Evolutionary conservation across 441 rosid genomes (phyloP).

Genomic region (Croton setiger): DNA sequence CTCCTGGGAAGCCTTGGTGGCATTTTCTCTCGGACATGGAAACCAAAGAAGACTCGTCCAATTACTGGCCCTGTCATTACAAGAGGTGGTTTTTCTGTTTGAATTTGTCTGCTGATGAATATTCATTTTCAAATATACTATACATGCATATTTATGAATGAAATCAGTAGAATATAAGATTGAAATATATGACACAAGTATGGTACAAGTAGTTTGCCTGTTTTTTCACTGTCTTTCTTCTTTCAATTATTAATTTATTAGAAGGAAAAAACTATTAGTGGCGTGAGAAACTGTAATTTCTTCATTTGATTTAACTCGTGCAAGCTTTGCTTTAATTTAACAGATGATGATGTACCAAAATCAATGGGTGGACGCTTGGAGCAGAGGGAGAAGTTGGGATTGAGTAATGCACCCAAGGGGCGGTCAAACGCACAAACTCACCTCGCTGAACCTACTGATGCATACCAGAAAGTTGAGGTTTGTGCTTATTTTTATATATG

Average conservation of each 20-base stretch:
- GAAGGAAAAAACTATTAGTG: not conserved
- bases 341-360: constrained; percentile 47
- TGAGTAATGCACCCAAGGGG: constrained; percentile 42
- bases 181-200: not conserved
- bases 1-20: constrained; percentile 93
- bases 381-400: constrained; percentile 62
- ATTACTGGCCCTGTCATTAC: constrained; percentile 68
- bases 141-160: not conserved
- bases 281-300: not conserved
- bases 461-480: constrained; percentile 71
- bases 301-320: not conserved
- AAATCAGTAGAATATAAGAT: not conserved
- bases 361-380: constrained; percentile 43
- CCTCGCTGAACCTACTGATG: constrained; percentile 39
- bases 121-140: not conserved
- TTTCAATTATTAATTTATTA: not conserved
- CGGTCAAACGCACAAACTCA: constrained; percentile 29
- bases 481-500: constrained; percentile 11
- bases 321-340: constrained; percentile 8
- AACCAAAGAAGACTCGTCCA: constrained; percentile 79
- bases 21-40: constrained; percentile 84
- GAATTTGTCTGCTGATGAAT: not conserved
- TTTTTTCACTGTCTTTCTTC: not conserved
- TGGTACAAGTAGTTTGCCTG: not conserved
- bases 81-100: constrained; percentile 43